Base-by-base conservation (phyloP, 495 filamentous ascomycete species). In the Neurospora tetraspora region DNA sequence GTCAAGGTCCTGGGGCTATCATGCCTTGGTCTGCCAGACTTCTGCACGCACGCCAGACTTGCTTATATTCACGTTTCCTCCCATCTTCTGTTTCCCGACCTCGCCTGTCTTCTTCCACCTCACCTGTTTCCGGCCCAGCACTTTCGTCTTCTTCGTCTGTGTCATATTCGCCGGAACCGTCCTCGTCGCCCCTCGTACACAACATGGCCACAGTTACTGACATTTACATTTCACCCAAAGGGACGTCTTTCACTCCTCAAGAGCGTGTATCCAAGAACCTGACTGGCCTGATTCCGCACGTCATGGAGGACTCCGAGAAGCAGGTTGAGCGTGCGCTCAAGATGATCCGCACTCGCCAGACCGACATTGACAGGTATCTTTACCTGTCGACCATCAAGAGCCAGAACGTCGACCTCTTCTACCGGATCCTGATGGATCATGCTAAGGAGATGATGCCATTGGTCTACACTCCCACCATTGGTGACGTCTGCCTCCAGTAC, bases 401-500 rank as follows among this genome's bases (percentile, higher is more conserved):
- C 78, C 91, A 93, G 76, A 97, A 98, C 82, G 88, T 91, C 40
- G 93, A 98, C 81, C 87, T 99, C 69, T 99, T 98, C 86, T 99
- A 97, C 86, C 89, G 96, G 75, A 85, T 99, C 75, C 86, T 98
- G 74, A 93, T 94, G 73, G 91, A 95, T 80, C 91, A 98, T 83
- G 89, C 97, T 76, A 91, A 92, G 83, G 92, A 95, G 78, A 83
- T 98, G 76, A 97, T 96, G 76, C 96, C 96, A 61, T 84, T 98
- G 72, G 97, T 99, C 77, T 99, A 99, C 83, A 99, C 96, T 20
- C 96, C 96, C 6, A 96, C 94, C 75, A 96, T 99, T 76, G 96
- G 96, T 75, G 95, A 99, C 80, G 96, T 96, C 39, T 99, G 96
- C 83, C 83, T 97, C 76, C 89, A 94, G 80, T 99, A 96, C 90